Percentiles rank a stretch among this genome's conserved stretches.
These are phyloP conservation scores for Liquidambar formosana DNA, from an alignment of 164 flowering plant genomes.

Conservation along the genomic window DNA sequence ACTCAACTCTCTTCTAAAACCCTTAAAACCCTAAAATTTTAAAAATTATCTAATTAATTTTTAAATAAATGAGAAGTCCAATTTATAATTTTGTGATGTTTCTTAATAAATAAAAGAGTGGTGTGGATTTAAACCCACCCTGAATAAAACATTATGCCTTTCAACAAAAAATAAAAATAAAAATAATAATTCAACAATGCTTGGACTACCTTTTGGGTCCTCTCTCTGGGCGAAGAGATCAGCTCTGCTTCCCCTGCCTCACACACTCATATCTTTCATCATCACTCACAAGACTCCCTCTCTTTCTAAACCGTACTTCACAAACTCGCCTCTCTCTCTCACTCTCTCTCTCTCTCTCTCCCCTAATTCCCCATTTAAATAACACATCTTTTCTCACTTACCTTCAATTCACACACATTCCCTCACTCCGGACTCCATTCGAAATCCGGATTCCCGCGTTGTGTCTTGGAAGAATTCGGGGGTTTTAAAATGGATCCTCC, in stretches of 20 bases:
- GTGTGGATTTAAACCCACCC: too few relatives aligned
- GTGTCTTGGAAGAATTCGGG: background rate
- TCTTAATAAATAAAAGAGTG: too few relatives aligned
- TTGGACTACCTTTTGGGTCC: too few relatives aligned
- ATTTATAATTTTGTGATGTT: too few relatives aligned
- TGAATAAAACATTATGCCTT: too few relatives aligned
- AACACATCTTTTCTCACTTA: background rate
- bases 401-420: too few relatives aligned
- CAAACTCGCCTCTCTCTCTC: conserved; percentile 4
- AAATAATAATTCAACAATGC: too few relatives aligned
- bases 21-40: too few relatives aligned
- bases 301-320: background rate
- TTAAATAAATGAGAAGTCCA: too few relatives aligned
- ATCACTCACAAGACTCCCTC: background rate
- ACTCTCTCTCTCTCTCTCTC: background rate
- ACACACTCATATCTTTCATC: conserved; percentile 9
- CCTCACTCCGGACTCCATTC: background rate
- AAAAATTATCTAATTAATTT: too few relatives aligned
- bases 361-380: background rate
- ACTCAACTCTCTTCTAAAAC: too few relatives aligned
- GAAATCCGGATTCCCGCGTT: background rate
- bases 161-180: too few relatives aligned
- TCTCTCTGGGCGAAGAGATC: conserved; percentile 1
- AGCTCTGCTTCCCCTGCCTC: conserved; percentile 9
- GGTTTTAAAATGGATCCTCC: conserved; percentile 67